Conservation (phyloP, 306 rosid genomes). For the Parietaria judaica region DNA sequence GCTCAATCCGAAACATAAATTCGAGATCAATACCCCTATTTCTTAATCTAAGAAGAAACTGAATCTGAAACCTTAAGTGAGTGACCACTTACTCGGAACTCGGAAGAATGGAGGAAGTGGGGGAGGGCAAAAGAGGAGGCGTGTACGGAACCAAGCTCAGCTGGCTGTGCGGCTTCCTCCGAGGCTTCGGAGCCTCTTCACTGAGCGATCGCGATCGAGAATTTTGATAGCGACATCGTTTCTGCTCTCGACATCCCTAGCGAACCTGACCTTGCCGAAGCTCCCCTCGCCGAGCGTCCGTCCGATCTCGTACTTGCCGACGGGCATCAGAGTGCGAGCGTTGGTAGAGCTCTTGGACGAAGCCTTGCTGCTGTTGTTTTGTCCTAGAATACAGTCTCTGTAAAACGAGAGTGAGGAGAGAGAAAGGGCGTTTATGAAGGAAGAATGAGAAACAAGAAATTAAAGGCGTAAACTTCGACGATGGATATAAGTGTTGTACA, state of each 20-base stretch:
- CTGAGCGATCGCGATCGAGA: constrained; percentile 55
- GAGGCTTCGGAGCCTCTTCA: constrained; percentile 70
- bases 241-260: constrained; percentile 47
- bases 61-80: not conserved
- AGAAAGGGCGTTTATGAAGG: not conserved
- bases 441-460: no score
- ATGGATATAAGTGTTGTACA: no score
- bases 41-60: not conserved
- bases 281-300: constrained; percentile 87
- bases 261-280: constrained; percentile 88
- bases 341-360: constrained; percentile 7
- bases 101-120: not conserved
- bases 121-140: not conserved
- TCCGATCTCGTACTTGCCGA: constrained; percentile 88
- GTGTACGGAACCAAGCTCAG: constrained; percentile 6
- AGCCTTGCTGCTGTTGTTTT: constrained; percentile 22
- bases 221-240: constrained; percentile 69
- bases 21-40: not conserved
- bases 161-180: constrained; percentile 56
- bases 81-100: not conserved
- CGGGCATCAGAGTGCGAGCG: constrained; percentile 41
- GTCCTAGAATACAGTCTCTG: not conserved
- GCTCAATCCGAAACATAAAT: not conserved
- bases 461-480: no score
- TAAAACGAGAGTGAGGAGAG: not conserved